Base-by-base conservation (phyloP, 2,329 filamentous ascomycete species). In the Cadophora gregata region DNA sequence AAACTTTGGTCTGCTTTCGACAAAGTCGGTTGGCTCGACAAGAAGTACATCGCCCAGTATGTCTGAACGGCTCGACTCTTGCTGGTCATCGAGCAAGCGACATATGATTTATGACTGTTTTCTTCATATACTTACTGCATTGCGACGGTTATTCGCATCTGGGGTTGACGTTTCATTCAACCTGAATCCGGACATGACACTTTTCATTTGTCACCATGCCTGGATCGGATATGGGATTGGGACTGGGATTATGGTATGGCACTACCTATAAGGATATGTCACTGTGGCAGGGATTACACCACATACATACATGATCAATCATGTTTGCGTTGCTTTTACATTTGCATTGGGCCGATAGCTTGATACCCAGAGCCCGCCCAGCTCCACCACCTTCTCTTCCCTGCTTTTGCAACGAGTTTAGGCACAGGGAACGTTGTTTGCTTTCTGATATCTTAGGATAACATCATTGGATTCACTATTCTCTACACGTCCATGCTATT, bases 1-100 rank as follows among this genome's bases (percentile, higher is more conserved):
- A 95, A 95, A 79, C 84, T 98, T 56, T 97, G 93, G 92, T 89
- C 89, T 45, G 93, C 93, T 6, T 98, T 93, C 76, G 92, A 97
- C 59, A 90, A 89, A 73, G 92, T 96, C 45, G 91, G 91, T 72
- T 97, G 93, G 93, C 88, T 97, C 12, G 65, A 76, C 29, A 58
- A 67, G 12, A 60, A 67, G n/a, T 73, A 71, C 70, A 70, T 76
- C 45, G 38, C 63, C 62, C 66, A 73, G 45, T 71, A 70, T 53
- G 51, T 70, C 31, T 73, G 24, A 50, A 62, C 8, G 29, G 36
- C 45, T 29, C 38, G 16, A 47, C 56, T 45, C 36, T 27, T 59
- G 56, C 31, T n/a, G 48, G 36, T 45, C 62, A 29, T 63, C n/a
- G 38, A 42, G 38, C 50, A 66, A 59, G 50, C 64, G 59, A 61